Percentiles rank a stretch among this genome's conserved stretches.
Evolutionary conservation across 108 stramenopile genomes (phyloP).

Genomic region (Cyclostephanos tholiformis): DNA sequence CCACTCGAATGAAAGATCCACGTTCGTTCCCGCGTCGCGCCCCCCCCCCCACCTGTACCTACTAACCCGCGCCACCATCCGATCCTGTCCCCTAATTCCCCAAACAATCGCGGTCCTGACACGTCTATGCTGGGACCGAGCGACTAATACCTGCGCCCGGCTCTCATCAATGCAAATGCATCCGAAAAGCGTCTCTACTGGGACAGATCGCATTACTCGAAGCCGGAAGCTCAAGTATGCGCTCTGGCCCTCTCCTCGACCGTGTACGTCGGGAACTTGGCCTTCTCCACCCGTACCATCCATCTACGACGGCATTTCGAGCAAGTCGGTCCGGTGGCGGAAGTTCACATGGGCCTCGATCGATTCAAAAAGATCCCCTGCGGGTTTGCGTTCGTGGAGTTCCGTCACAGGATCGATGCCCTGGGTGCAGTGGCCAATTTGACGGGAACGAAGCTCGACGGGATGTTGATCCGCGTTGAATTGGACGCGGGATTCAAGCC

Average conservation of each 20-base stretch:
- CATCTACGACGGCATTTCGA: constrained; percentile 88
- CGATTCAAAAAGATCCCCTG: constrained; percentile 83
- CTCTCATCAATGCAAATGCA: constrained; percentile 69
- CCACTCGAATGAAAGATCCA: too few species aligned
- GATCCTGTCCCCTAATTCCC: too few species aligned
- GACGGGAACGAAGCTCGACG: constrained; percentile 90
- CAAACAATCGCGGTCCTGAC: neutral
- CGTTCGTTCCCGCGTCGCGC: too few species aligned
- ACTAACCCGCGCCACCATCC: too few species aligned
- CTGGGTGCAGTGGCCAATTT: constrained; percentile 72
- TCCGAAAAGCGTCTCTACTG: constrained; percentile 80
- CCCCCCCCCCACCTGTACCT: too few species aligned
- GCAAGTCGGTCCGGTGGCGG: constrained; percentile 81
- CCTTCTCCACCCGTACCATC: constrained; percentile 88
- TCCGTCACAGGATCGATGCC: constrained; percentile 69
- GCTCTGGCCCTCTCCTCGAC: constrained; percentile 72
- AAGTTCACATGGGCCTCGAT: constrained; percentile 94
- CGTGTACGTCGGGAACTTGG: constrained; percentile 95
- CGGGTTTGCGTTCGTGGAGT: constrained; percentile 97
- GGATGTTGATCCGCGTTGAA: constrained; percentile 91
- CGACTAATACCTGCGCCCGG: constrained; percentile 54
- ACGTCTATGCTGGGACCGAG: neutral
- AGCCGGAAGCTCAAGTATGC: constrained; percentile 71
- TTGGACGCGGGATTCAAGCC: constrained; percentile 94
- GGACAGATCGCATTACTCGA: constrained; percentile 84